Evolutionary conservation across 1,284 basidiomycete species (phyloP).

Genomic region (Apiotrichum gracile): DNA sequence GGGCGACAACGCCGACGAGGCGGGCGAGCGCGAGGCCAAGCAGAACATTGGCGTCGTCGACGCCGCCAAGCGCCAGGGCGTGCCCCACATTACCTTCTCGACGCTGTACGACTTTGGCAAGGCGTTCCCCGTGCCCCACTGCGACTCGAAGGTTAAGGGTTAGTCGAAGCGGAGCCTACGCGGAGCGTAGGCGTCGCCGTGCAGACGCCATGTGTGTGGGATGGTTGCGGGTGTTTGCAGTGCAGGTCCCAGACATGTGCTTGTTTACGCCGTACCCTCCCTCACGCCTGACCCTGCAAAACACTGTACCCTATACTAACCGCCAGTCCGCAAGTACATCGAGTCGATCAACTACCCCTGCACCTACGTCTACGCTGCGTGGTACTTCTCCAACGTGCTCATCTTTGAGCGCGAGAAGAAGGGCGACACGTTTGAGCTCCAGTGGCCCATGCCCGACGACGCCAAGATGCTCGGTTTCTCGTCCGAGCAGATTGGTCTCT

Average conservation of each 20-base stretch:
- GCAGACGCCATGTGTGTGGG: too few relatives aligned
- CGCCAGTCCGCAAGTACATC: too few relatives aligned
- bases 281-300: too few relatives aligned
- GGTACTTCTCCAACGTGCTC: conserved; percentile 10
- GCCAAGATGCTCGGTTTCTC: conserved; percentile 4
- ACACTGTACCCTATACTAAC: too few relatives aligned
- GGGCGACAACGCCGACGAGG: conserved; percentile 13
- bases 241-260: too few relatives aligned
- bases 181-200: too few relatives aligned
- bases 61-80: conserved; percentile 5
- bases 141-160: conserved; percentile 11
- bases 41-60: conserved; percentile 12
- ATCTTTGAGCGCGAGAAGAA: background rate
- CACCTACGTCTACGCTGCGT: conserved; percentile 6
- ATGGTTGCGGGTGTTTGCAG: too few relatives aligned
- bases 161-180: conserved; percentile 3
- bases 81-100: conserved; percentile 16
- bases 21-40: conserved; percentile 11
- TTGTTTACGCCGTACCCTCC: too few relatives aligned
- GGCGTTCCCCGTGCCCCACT: conserved; percentile 5
- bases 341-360: background rate
- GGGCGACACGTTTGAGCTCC: conserved; percentile 4
- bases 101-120: conserved; percentile 1
- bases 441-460: conserved; percentile 9
- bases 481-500: conserved; percentile 16